Percentiles rank a stretch among this genome's conserved stretches.
phyloP scores from a whole-genome alignment of 2,329 filamentous ascomycete species.

The Xylaria sp. region DNA sequence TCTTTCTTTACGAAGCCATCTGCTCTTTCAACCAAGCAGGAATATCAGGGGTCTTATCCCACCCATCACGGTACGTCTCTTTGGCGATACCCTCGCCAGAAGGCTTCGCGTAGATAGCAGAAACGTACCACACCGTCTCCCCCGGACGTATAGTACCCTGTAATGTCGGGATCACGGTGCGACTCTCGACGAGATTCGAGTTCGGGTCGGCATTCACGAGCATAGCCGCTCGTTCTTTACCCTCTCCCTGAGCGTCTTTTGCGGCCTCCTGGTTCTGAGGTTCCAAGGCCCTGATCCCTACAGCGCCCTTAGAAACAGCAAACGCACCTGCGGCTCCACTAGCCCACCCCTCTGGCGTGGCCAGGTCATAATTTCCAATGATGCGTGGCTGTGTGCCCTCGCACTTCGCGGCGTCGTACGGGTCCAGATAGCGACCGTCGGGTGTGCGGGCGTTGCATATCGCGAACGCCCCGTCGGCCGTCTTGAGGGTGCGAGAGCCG shows the following conservation, averaged over 20 bases:
- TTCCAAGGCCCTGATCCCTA: slow-evolving; percentile 67
- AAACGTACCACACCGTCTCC: slow-evolving; percentile 73
- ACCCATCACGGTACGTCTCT: slow-evolving; percentile 67
- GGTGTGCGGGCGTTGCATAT: slow-evolving; percentile 65
- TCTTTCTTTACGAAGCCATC: slow-evolving; percentile 52
- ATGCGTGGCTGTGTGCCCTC: slow-evolving; percentile 67
- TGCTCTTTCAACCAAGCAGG: slow-evolving; percentile 70
- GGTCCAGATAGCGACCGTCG: slow-evolving; percentile 62
- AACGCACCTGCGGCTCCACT: slow-evolving; percentile 65
- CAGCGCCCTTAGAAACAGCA: slow-evolving; percentile 66
- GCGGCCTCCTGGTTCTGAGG: slow-evolving; percentile 24
- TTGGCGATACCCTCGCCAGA: slow-evolving; percentile 62
- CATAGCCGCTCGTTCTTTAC: slow-evolving; percentile 65
- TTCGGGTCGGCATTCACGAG: slow-evolving; percentile 82
- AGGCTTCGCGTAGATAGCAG: slow-evolving; percentile 77
- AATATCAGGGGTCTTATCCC: slow-evolving; percentile 67
- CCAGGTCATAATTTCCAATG: slow-evolving; percentile 70
- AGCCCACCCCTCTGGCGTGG: slow-evolving; percentile 64
- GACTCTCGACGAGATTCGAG: slow-evolving; percentile 78
- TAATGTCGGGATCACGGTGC: slow-evolving; percentile 77
- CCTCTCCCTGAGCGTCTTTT: slow-evolving; percentile 45
- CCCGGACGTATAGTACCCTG: slow-evolving; percentile 69
- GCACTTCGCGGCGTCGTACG: slow-evolving; percentile 57
- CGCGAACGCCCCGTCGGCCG: slow-evolving; percentile 80
- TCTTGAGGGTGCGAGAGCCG: slow-evolving; percentile 67